These are phyloP conservation scores for Backusella macrospora DNA, from an alignment of 192 early-diverging fungal species.

Conservation along the genomic window DNA sequence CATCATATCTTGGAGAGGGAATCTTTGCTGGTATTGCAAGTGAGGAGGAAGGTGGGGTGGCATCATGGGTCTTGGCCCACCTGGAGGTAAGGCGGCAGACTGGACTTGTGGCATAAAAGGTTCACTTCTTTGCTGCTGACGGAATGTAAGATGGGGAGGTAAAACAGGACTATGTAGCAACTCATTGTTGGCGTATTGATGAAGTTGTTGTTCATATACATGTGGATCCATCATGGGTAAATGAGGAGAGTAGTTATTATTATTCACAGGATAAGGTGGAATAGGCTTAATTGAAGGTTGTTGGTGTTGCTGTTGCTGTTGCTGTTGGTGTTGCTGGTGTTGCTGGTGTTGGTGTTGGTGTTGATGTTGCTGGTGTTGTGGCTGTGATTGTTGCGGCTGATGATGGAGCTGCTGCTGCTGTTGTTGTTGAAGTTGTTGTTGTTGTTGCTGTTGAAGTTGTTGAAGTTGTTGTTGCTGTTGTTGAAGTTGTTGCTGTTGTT, in stretches of 20 bases:
- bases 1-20: constrained; percentile 26
- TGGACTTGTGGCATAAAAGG: constrained; percentile 16
- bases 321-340: neutral
- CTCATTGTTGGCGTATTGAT: constrained; percentile 7
- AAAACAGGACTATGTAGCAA: neutral
- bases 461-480: neutral
- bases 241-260: neutral
- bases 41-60: constrained; percentile 15
- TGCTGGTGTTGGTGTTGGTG: neutral
- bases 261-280: constrained; percentile 5
- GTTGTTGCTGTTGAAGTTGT: neutral
- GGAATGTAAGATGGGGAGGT: constrained; percentile 1
- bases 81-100: constrained; percentile 12
- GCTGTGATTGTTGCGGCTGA: neutral
- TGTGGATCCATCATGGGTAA: constrained; percentile 15
- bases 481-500: neutral
- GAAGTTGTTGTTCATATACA: constrained; percentile 4
- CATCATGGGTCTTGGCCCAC: constrained; percentile 25
- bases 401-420: neutral
- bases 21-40: constrained; percentile 21
- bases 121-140: neutral
- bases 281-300: neutral
- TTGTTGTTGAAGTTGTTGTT: neutral
- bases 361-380: neutral
- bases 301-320: neutral